phyloP scores from a whole-genome alignment of 768 basidiomycete species.

The Chlorophyllum brunneum region DNA sequence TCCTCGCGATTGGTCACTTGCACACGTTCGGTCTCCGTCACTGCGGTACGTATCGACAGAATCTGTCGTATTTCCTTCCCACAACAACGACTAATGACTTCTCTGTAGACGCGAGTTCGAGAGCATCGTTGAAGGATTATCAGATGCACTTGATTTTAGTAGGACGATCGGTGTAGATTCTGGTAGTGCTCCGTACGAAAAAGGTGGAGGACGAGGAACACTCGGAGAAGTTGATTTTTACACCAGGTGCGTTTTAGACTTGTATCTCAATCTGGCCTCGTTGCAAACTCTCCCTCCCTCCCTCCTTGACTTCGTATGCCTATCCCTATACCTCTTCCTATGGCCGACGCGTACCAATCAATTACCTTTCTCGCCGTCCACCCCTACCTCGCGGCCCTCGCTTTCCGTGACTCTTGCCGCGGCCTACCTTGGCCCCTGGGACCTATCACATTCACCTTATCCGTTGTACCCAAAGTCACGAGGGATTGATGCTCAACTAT shows the following conservation, averaged over 20 bases:
- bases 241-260: conserved; percentile 56
- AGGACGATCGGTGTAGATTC: conserved; percentile 75
- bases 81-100: not conserved
- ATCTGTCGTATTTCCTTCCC: conserved; percentile 5
- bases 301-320: not conserved
- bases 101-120: conserved; percentile 72
- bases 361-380: not conserved
- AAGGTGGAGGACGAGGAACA: conserved; percentile 64
- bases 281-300: not conserved
- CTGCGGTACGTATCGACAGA: conserved; percentile 46
- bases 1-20: conserved; percentile 88
- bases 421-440: not conserved
- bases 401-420: not conserved
- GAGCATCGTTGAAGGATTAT: conserved; percentile 74
- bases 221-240: conserved; percentile 92
- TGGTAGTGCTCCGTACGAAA: conserved; percentile 54
- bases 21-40: conserved; percentile 82
- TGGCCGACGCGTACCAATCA: not conserved
- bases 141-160: conserved; percentile 92
- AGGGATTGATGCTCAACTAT: conserved; percentile 89
- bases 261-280: not conserved
- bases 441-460: not conserved
- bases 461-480: conserved; percentile 52
- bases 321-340: not conserved
- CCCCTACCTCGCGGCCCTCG: not conserved